phyloP scores from a whole-genome alignment of 2,329 filamentous ascomycete species.

The Monosporascus sp. region DNA sequence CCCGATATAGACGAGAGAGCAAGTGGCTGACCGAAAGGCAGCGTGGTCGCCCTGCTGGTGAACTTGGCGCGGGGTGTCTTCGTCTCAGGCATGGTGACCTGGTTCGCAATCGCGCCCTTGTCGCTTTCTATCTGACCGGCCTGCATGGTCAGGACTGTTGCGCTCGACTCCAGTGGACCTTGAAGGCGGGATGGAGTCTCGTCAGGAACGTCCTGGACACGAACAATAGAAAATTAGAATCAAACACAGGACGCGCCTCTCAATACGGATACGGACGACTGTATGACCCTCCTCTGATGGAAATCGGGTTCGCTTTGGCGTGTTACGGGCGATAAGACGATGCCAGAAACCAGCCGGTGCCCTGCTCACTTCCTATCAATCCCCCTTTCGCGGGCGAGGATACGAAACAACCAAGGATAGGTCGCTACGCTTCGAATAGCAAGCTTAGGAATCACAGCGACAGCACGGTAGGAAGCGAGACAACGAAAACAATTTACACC shows the following conservation, averaged over 20 bases:
- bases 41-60: slow-evolving; percentile 43
- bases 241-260: not conserved
- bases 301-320: not conserved
- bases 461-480: not conserved
- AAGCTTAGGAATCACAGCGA: too few relatives aligned
- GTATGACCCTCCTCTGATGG: not conserved
- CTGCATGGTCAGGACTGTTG: slow-evolving; percentile 17
- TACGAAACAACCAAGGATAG: too few relatives aligned
- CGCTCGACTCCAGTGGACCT: slow-evolving; percentile 7
- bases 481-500: not conserved
- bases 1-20: slow-evolving; percentile 63
- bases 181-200: slow-evolving; percentile 7
- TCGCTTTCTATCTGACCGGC: slow-evolving; percentile 34
- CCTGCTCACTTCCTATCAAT: too few relatives aligned
- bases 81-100: slow-evolving; percentile 24
- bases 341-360: not conserved
- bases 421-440: too few relatives aligned
- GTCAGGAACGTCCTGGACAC: not conserved
- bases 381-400: too few relatives aligned
- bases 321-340: slow-evolving; percentile 6
- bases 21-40: slow-evolving; percentile 54
- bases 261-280: not conserved
- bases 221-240: not conserved
- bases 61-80: slow-evolving; percentile 27
- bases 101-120: slow-evolving; percentile 25